Evolutionary conservation across 2,329 filamentous ascomycete species (phyloP).

Genomic region (Colletotrichum liriopes): DNA sequence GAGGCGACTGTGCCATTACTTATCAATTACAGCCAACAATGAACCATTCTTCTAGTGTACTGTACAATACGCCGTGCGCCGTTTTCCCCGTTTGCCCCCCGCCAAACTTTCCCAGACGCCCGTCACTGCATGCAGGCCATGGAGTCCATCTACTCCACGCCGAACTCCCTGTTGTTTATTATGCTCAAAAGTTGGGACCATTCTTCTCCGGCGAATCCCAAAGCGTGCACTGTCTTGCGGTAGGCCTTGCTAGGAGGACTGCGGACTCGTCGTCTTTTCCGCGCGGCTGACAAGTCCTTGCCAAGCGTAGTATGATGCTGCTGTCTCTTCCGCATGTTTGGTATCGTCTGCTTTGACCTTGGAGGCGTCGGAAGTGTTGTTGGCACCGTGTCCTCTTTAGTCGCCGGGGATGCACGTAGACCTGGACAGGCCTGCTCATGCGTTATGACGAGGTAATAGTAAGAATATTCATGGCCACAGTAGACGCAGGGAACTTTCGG

Average conservation of each 20-base stretch:
- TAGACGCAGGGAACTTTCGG: neutral
- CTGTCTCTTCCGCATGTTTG: neutral
- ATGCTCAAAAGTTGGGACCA: neutral
- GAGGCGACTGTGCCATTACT: neutral
- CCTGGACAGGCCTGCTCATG: neutral
- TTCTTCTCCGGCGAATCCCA: neutral
- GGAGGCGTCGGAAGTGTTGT: neutral
- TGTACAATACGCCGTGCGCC: slow-evolving; percentile 29
- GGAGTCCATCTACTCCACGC: neutral
- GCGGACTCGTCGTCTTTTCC: neutral
- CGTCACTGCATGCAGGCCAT: neutral
- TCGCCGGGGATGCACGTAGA: neutral
- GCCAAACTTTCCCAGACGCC: neutral
- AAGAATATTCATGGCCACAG: neutral
- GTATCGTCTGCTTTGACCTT: neutral
- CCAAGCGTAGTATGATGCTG: neutral
- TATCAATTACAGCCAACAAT: slow-evolving; percentile 2
- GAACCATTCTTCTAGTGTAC: slow-evolving; percentile 2
- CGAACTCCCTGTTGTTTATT: neutral
- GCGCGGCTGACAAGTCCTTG: neutral
- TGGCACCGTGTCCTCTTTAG: neutral
- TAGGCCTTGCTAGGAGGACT: neutral
- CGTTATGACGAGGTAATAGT: neutral
- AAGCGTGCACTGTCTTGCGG: neutral
- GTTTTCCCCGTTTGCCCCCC: neutral